A percentile compares a stretch with the other conserved stretches of the same genome.
phyloP scores from a whole-genome alignment of 495 filamentous ascomycete genomes.

The Astrocystis sublimbata region DNA sequence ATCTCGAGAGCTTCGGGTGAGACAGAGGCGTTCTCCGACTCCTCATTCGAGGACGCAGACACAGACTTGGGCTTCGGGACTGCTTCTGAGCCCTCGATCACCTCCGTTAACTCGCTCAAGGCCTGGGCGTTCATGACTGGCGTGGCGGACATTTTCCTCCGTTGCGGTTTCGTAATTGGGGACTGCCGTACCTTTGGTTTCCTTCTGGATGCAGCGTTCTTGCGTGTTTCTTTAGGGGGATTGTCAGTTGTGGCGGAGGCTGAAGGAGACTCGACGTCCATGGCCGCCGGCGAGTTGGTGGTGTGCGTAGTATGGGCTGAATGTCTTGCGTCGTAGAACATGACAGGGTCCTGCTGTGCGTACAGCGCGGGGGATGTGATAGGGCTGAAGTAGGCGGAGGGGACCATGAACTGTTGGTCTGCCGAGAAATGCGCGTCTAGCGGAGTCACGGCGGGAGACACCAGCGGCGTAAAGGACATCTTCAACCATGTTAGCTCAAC shows the following conservation, averaged over 20 bases:
- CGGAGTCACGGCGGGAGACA: constrained; percentile 92
- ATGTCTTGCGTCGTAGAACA: constrained; percentile 43
- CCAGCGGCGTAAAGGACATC: constrained; percentile 91
- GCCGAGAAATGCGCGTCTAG: constrained; percentile 78
- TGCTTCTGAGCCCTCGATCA: constrained; percentile 23
- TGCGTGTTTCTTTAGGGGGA: constrained; percentile 50
- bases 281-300: constrained; percentile 47
- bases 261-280: constrained; percentile 46
- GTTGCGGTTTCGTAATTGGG: constrained; percentile 79
- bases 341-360: constrained; percentile 64
- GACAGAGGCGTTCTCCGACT: constrained; percentile 55
- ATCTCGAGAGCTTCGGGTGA: constrained; percentile 59
- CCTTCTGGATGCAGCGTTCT: constrained; percentile 48
- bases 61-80: constrained; percentile 34
- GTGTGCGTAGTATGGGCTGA: constrained; percentile 36
- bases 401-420: constrained; percentile 76
- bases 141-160: constrained; percentile 60
- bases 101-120: constrained; percentile 53
- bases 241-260: constrained; percentile 37
- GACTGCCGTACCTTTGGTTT: constrained; percentile 68
- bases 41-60: constrained; percentile 41
- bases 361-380: constrained; percentile 89
- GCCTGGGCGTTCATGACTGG: constrained; percentile 58
- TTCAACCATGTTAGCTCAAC: constrained; percentile 41
- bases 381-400: constrained; percentile 91